Percentiles rank a stretch among this genome's conserved stretches.
Evolutionary conservation across 345 rosid genomes (phyloP).

Genomic region (Populus deltoides): DNA sequence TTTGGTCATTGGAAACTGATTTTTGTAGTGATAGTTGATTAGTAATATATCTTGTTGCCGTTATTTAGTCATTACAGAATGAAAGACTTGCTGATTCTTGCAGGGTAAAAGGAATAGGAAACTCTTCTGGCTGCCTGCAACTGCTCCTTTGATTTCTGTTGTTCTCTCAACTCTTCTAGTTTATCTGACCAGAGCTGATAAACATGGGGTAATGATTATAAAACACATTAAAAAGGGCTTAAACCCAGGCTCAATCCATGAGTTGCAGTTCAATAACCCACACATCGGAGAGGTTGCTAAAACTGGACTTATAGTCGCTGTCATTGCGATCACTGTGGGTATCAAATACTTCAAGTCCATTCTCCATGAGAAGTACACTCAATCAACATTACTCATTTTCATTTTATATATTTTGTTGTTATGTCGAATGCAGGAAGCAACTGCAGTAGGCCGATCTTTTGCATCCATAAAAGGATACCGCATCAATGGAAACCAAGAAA

Average conservation of each 20-base stretch:
- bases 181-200: slow-evolving; percentile 72
- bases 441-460: slow-evolving; percentile 82
- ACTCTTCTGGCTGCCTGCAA: slow-evolving; percentile 82
- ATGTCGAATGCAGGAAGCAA: slow-evolving; percentile 56
- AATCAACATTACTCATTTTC: background rate
- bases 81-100: background rate
- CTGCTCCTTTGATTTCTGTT: slow-evolving; percentile 79
- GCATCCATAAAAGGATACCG: slow-evolving; percentile 77
- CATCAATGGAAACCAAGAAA: slow-evolving; percentile 84
- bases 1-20: too few relatives aligned
- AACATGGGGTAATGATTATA: slow-evolving; percentile 75
- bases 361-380: too few relatives aligned
- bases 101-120: slow-evolving; percentile 72
- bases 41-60: background rate
- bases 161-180: slow-evolving; percentile 64
- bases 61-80: background rate
- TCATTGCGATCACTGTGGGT: slow-evolving; percentile 71
- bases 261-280: slow-evolving; percentile 52
- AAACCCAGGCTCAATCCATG: slow-evolving; percentile 67
- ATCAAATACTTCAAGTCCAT: background rate
- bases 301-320: slow-evolving; percentile 57
- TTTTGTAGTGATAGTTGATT: background rate
- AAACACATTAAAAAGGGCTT: slow-evolving; percentile 76
- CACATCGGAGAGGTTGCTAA: slow-evolving; percentile 65
- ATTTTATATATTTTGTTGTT: background rate